Evolutionary conservation across 2,329 filamentous ascomycete species (phyloP).

Genomic region (Diaporthe sp.): DNA sequence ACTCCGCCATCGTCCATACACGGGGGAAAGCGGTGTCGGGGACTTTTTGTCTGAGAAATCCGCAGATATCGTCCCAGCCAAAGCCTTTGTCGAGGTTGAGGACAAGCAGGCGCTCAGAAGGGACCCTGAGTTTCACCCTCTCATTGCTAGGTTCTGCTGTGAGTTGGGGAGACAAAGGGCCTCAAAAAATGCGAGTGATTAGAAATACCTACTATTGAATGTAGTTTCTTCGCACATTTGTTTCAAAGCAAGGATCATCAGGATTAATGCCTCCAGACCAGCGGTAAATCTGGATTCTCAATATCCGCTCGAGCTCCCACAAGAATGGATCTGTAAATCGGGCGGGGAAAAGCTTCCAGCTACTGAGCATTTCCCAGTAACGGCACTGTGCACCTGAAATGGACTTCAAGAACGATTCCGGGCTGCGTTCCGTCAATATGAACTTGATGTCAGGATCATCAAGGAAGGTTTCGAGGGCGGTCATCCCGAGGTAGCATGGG

Average conservation of each 20-base stretch:
- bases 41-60: background rate
- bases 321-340: background rate
- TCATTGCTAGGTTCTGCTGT: background rate
- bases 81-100: background rate
- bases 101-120: background rate
- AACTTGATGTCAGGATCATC: background rate
- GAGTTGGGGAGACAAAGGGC: background rate
- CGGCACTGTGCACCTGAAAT: background rate
- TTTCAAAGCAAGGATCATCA: background rate
- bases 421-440: background rate
- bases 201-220: background rate
- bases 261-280: background rate
- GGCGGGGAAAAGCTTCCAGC: background rate
- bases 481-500: background rate
- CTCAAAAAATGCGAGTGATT: too few species aligned
- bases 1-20: background rate
- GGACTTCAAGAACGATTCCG: background rate
- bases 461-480: background rate
- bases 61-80: background rate
- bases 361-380: background rate
- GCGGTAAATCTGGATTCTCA: background rate
- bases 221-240: background rate
- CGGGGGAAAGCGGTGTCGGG: background rate
- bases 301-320: background rate
- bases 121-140: background rate